These are phyloP conservation scores for Brettanomyces naardenensis DNA, from an alignment of 805 yeast genomes.

Conservation along the genomic window DNA sequence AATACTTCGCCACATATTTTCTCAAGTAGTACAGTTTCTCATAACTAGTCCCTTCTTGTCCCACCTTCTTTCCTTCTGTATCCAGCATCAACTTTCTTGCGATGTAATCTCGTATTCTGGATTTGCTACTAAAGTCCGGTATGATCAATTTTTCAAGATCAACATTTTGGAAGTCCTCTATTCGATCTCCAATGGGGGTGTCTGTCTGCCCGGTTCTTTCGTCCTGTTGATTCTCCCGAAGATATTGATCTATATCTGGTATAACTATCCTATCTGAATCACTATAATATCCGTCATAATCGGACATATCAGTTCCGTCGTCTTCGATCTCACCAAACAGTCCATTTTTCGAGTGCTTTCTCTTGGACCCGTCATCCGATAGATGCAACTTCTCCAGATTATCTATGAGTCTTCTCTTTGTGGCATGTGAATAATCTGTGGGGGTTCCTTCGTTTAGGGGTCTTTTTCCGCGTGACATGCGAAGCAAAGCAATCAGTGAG, in stretches of 20 bases:
- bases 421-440: conserved; percentile 5
- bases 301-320: background rate
- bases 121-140: background rate
- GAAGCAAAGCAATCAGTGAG: no score
- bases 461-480: background rate
- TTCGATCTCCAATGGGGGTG: conserved; percentile 8
- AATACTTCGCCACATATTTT: conserved; percentile 12
- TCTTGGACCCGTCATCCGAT: background rate
- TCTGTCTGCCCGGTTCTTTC: background rate
- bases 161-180: conserved; percentile 7
- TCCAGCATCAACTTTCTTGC: background rate
- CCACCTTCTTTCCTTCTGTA: background rate
- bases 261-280: conserved; percentile 11
- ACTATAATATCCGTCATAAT: background rate
- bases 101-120: background rate
- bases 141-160: conserved; percentile 9
- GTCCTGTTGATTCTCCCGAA: conserved; percentile 10
- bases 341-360: background rate
- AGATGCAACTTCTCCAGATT: conserved; percentile 1
- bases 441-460: background rate
- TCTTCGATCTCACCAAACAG: background rate
- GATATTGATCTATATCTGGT: conserved; percentile 15
- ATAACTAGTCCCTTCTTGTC: no score
- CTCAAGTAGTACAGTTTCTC: conserved; percentile 10
- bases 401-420: conserved; percentile 10